A percentile compares a stretch with the other conserved stretches of the same genome.
phyloP scores from a whole-genome alignment of 1,139 yeast genomes.

The Debaryomycetaceae sp. region DNA sequence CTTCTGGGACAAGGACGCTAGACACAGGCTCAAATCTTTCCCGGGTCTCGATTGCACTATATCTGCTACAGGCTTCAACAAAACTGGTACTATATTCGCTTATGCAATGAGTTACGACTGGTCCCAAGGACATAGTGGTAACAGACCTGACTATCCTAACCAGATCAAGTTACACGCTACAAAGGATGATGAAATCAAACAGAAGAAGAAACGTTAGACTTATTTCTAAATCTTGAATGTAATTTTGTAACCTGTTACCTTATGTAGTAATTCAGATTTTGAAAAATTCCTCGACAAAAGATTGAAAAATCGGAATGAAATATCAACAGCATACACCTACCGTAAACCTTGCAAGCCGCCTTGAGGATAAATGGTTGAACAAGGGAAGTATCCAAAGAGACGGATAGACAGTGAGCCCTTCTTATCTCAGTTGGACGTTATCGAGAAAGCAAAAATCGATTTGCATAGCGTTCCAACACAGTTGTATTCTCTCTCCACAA shows the following conservation, averaged over 20 bases:
- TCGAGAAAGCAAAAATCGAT: constrained; percentile 30
- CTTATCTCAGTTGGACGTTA: constrained; percentile 28
- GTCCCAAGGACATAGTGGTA: constrained; percentile 83
- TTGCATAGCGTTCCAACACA: constrained; percentile 4
- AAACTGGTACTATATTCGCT: constrained; percentile 82
- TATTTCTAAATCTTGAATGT: not conserved
- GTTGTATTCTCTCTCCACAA: not conserved
- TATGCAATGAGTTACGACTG: constrained; percentile 94
- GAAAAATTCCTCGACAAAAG: not conserved
- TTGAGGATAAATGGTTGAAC: constrained; percentile 1
- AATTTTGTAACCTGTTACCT: not conserved
- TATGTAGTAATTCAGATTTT: not conserved
- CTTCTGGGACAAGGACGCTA: constrained; percentile 95
- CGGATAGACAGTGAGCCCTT: constrained; percentile 27
- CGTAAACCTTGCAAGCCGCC: not conserved
- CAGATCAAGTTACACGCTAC: constrained; percentile 79
- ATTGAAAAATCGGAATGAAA: not conserved
- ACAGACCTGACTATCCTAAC: constrained; percentile 72
- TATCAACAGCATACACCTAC: not conserved
- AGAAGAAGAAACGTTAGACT: constrained; percentile 49
- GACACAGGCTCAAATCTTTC: constrained; percentile 81
- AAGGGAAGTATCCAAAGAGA: constrained; percentile 20
- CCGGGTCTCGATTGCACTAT: constrained; percentile 72
- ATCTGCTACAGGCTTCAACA: constrained; percentile 75
- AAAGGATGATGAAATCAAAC: constrained; percentile 83